A percentile compares a stretch with the other conserved stretches of the same genome.
phyloP scores from a whole-genome alignment of 306 rosid species.

The Amphicarpaea edgeworthii region DNA sequence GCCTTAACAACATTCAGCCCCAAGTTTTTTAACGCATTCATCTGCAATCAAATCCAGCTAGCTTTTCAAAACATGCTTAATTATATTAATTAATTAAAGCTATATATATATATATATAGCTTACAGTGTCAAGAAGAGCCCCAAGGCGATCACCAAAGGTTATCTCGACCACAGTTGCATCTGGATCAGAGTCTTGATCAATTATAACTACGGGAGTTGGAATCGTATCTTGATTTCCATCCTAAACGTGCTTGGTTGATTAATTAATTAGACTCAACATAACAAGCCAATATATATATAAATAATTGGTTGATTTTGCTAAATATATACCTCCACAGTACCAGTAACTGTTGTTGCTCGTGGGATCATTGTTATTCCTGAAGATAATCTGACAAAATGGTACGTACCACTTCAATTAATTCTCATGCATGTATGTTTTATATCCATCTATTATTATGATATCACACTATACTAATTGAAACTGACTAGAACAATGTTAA shows the following conservation, averaged over 20 bases:
- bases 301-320: slow-evolving; percentile 35
- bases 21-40: slow-evolving; percentile 88
- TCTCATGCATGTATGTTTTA: neutral
- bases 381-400: slow-evolving; percentile 64
- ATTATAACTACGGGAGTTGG: slow-evolving; percentile 89
- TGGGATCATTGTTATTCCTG: slow-evolving; percentile 58
- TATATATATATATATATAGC: neutral
- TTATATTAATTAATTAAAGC: neutral
- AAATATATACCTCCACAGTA: slow-evolving; percentile 62
- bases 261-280: too few species aligned
- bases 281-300: too few species aligned
- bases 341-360: slow-evolving; percentile 77
- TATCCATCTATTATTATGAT: neutral
- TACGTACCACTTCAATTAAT: slow-evolving; percentile 44
- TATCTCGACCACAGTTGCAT: slow-evolving; percentile 92
- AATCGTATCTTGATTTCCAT: slow-evolving; percentile 62
- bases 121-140: slow-evolving; percentile 87
- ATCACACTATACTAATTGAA: neutral
- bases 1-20: slow-evolving; percentile 99
- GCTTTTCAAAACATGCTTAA: neutral
- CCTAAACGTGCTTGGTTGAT: too few species aligned
- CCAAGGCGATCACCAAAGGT: slow-evolving; percentile 99
- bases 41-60: slow-evolving; percentile 68
- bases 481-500: too few species aligned
- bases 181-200: slow-evolving; percentile 92